Conservation (phyloP, 1,284 basidiomycete species). For the Heterobasidion irregulare region DNA sequence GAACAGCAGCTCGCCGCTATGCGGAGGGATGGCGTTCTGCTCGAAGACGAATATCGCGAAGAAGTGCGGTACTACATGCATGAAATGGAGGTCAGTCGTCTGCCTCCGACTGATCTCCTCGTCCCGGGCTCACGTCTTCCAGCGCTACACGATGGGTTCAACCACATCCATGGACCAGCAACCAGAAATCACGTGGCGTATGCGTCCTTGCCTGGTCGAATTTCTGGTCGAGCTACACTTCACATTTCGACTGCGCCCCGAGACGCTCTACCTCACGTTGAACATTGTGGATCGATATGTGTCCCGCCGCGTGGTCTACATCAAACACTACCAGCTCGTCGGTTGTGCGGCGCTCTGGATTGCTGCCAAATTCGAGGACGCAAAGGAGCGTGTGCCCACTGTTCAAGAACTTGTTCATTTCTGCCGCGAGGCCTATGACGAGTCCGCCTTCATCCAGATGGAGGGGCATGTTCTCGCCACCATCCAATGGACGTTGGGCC, state of each 20-base stretch:
- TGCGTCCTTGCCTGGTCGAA: conserved; percentile 99
- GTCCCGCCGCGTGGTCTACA: conserved; percentile 96
- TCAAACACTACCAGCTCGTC: conserved; percentile 99
- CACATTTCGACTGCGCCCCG: conserved; percentile 91
- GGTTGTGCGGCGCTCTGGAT: conserved; percentile 99
- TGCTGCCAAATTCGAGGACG: conserved; percentile 98
- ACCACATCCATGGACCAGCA: conserved; percentile 97
- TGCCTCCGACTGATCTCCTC: conserved; percentile 9
- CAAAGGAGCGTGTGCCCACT: conserved; percentile 96
- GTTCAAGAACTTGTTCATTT: conserved; percentile 91
- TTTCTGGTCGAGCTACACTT: conserved; percentile 99
- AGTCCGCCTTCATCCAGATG: conserved; percentile 95
- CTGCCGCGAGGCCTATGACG: conserved; percentile 93
- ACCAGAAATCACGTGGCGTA: conserved; percentile 94
- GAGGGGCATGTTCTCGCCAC: conserved; percentile 95
- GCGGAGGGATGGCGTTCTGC: conserved; percentile 57
- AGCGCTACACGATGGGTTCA: conserved; percentile 84
- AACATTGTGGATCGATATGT: conserved; percentile 99
- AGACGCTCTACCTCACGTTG: conserved; percentile 96
- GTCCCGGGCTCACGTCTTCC: conserved; percentile 9
- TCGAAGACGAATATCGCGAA: conserved; percentile 93
- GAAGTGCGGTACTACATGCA: conserved; percentile 94
- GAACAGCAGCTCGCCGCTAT: conserved; percentile 59
- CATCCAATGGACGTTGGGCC: conserved; percentile 95
- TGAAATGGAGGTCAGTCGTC: conserved; percentile 85